phyloP scores from a whole-genome alignment of 352 stramenopile genomes.

The Plasmopara viticola region DNA sequence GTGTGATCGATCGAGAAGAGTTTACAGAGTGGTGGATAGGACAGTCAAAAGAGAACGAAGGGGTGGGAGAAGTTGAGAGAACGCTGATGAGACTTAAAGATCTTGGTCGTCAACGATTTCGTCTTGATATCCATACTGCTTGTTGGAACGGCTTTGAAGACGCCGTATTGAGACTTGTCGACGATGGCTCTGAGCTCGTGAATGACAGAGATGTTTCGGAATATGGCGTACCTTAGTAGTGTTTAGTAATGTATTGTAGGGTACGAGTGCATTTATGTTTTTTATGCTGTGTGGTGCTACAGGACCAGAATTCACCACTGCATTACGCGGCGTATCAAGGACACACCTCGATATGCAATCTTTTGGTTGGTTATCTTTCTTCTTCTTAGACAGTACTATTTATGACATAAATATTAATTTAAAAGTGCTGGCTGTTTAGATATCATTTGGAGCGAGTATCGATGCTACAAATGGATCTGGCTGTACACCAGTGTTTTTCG shows the following conservation, averaged over 20 bases:
- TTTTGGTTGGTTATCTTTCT: constrained; percentile 28
- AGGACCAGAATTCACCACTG: constrained; percentile 59
- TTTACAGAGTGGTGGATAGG: constrained; percentile 52
- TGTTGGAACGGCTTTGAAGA: constrained; percentile 44
- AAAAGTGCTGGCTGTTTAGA: constrained; percentile 3
- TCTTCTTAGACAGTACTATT: too few species aligned
- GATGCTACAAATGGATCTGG: constrained; percentile 47
- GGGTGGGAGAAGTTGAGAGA: constrained; percentile 38
- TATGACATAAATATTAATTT: neutral
- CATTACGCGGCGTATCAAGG: constrained; percentile 77
- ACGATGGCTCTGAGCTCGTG: constrained; percentile 33
- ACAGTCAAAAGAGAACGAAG: constrained; percentile 31
- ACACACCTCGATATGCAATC: constrained; percentile 29
- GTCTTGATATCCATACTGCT: constrained; percentile 60
- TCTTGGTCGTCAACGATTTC: constrained; percentile 46
- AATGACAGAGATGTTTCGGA: constrained; percentile 41
- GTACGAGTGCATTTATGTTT: too few species aligned
- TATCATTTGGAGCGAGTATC: constrained; percentile 45
- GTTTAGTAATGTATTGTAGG: neutral
- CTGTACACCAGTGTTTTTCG: constrained; percentile 70
- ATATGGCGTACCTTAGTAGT: constrained; percentile 35
- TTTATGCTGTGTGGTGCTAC: neutral
- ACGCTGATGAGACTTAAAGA: constrained; percentile 47
- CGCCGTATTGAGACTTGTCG: constrained; percentile 37
- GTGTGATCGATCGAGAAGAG: constrained; percentile 48